Percentiles rank a stretch among this genome's conserved stretches.
These are phyloP conservation scores for Cercospora zeina DNA, from an alignment of 2,329 filamentous ascomycete species.

Conservation along the genomic window DNA sequence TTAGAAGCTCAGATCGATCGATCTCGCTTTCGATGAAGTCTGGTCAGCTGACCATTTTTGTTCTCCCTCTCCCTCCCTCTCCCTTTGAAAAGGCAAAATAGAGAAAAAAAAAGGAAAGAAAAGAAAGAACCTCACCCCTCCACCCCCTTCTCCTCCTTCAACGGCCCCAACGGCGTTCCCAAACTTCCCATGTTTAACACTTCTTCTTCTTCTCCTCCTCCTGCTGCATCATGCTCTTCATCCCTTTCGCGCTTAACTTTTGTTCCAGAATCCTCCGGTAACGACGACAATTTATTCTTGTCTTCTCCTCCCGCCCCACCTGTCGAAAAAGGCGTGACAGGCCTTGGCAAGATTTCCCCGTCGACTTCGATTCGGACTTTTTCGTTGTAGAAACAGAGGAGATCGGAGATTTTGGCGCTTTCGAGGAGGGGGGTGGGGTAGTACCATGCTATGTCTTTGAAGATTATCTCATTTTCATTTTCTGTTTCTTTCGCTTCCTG, in stretches of 20 bases:
- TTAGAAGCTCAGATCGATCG: too few species aligned
- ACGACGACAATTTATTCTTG: background rate
- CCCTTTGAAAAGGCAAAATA: too few species aligned
- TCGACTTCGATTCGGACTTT: conserved; percentile 64
- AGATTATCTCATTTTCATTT: conserved; percentile 45
- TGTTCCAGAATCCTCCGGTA: background rate
- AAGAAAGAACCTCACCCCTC: conserved; percentile 1
- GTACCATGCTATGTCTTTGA: conserved; percentile 62
- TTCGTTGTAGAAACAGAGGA: conserved; percentile 65
- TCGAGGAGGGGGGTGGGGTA: conserved; percentile 61
- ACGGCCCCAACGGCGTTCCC: background rate
- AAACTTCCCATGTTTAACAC: conserved; percentile 13
- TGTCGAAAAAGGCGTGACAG: conserved; percentile 36
- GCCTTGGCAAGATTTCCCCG: conserved; percentile 38
- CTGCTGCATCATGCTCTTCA: background rate
- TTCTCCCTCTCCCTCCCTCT: background rate
- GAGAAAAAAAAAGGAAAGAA: too few species aligned
- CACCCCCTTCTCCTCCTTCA: conserved; percentile 13
- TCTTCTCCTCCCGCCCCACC: background rate
- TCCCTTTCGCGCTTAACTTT: background rate
- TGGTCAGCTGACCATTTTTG: too few species aligned
- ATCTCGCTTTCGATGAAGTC: too few species aligned
- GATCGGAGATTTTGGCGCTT: conserved; percentile 56
- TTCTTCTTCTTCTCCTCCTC: background rate
- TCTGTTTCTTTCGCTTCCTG: conserved; percentile 33